These are phyloP conservation scores for Exophiala spinifera DNA, from an alignment of 2,329 filamentous ascomycete species.

Conservation along the genomic window DNA sequence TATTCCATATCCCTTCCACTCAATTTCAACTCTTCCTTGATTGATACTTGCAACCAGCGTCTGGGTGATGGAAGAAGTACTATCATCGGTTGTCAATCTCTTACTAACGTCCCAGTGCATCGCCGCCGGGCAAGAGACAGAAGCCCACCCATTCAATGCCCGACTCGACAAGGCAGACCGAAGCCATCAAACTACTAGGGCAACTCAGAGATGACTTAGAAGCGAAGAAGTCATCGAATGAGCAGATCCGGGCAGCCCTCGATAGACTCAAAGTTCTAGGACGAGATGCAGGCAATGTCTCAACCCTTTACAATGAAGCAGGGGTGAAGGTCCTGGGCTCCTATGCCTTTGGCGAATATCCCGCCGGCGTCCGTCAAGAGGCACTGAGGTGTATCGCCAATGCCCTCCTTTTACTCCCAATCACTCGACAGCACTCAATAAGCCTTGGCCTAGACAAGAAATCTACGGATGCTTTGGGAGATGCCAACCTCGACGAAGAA, in stretches of 20 bases:
- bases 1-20: no score
- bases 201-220: constrained; percentile 62
- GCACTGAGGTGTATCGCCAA: constrained; percentile 83
- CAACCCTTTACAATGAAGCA: constrained; percentile 78
- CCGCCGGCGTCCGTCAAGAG: constrained; percentile 64
- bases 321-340: constrained; percentile 69
- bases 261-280: constrained; percentile 73
- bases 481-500: constrained; percentile 75
- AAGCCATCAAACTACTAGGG: constrained; percentile 63
- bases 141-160: constrained; percentile 3
- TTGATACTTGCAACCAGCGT: not conserved
- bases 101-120: not conserved
- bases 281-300: constrained; percentile 67
- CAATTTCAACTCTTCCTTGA: no score
- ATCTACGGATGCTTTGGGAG: constrained; percentile 68
- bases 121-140: not conserved
- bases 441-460: constrained; percentile 66
- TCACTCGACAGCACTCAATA: constrained; percentile 69
- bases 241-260: constrained; percentile 42
- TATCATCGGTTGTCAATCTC: not conserved
- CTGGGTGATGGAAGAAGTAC: no score
- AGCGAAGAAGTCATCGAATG: constrained; percentile 49
- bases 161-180: constrained; percentile 60
- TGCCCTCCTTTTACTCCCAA: constrained; percentile 66
- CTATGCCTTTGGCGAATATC: constrained; percentile 69